Base-by-base conservation (phyloP, 164 flowering plant species). In the Buxus sempervirens region DNA sequence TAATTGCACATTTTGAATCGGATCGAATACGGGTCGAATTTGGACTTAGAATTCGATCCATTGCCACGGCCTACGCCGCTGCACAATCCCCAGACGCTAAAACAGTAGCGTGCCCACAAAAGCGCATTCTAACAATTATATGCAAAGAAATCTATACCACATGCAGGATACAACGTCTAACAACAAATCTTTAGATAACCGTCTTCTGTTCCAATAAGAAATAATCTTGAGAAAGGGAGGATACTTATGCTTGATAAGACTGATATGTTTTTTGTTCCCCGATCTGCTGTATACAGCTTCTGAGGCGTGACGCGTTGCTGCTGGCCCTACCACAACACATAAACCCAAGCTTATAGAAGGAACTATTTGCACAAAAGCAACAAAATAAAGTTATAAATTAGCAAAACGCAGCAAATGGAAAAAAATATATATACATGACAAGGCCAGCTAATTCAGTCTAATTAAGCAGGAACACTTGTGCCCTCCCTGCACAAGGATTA, bases 191-290 rank as follows among this genome's bases (percentile, higher is more conserved):
- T 89, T 73, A 95, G 70, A 78, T 82, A 76, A 64, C 98, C 98
- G 75, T 95, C 98, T 75, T 95, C 97, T 15, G 96, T 91, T 70
- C 98, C 97, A 16, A 95, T 87, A 41, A 88, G 81, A 79, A 95
- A 95, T 73, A 91, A 72, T 36, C 93, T 82, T 0, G 97, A 94
- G 80, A 86, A 94, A 12, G 97, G 96, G 18, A 94, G 82, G 72
- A 94, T 87, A 62, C 79, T 77, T 63, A 95, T 88, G 64, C 93
- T 90, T 14, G 97, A 85, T 63, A 91, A 70, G 28, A 75, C 81
- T 5, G 97, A 91, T 76, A 82, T 53, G 73, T 83, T 88, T 71
- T 82, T 85, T 4, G 74, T 70, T 73, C 92, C 95, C 9, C 82
- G 77, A 63, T 91, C 93, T 3, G 84, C 85, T 70, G 73, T 69